Percentiles rank a stretch among this genome's conserved stretches.
Conservation (phyloP, 2,329 filamentous ascomycete genomes). For the Talaromyces sp. region DNA sequence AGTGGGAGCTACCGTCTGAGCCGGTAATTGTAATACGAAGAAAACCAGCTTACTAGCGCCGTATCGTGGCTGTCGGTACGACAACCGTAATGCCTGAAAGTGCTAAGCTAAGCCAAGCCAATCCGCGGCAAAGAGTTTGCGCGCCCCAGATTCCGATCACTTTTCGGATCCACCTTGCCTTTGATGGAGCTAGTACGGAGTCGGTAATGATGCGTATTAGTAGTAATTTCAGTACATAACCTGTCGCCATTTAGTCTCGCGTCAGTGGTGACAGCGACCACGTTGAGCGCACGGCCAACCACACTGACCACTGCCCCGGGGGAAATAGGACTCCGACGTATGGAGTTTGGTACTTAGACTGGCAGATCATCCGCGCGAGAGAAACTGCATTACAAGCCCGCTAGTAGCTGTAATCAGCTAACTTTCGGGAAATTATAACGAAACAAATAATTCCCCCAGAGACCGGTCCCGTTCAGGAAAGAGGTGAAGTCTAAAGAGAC, state of each 20-base stretch:
- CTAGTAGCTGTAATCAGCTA: neutral
- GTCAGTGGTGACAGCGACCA: neutral
- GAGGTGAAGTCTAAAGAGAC: neutral
- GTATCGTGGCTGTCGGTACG: neutral
- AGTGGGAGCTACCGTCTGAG: neutral
- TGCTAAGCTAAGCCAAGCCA: slow-evolving; percentile 9
- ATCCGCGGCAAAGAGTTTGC: slow-evolving; percentile 5
- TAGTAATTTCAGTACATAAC: neutral
- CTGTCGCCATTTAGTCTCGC: neutral
- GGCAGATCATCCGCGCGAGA: slow-evolving; percentile 2
- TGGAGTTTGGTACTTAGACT: neutral
- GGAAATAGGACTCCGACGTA: neutral
- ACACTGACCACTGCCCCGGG: neutral
- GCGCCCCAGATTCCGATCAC: slow-evolving; percentile 13
- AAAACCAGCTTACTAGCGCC: neutral
- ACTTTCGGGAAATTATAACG: slow-evolving; percentile 5
- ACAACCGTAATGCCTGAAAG: neutral
- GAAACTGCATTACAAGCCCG: neutral
- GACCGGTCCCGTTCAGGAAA: neutral
- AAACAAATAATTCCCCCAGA: slow-evolving; percentile 7
- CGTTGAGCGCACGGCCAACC: neutral
- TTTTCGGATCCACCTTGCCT: neutral
- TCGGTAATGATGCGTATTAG: neutral
- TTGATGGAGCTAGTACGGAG: neutral
- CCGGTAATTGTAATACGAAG: neutral